Evolutionary conservation across 345 rosid species (phyloP).

Genomic region (Nephelium lappaceum): DNA sequence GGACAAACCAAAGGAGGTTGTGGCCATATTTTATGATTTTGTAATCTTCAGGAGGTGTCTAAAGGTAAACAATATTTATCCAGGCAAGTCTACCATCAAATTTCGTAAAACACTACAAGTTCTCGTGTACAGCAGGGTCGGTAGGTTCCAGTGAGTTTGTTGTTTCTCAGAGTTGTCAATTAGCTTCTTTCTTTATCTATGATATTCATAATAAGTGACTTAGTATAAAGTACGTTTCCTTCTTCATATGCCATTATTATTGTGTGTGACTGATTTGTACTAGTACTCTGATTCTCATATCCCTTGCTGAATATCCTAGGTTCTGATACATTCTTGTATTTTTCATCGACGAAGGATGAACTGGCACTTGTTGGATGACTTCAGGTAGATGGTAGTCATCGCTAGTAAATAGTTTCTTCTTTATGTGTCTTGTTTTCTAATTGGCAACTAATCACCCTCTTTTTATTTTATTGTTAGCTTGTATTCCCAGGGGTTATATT

Average conservation of each 20-base stretch:
- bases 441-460: not conserved
- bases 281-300: not conserved
- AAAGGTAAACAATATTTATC: not conserved
- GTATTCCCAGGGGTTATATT: not conserved
- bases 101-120: not conserved
- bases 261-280: not conserved
- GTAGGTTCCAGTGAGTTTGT: constrained; percentile 4
- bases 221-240: not conserved
- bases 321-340: not conserved
- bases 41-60: not conserved
- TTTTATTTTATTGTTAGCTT: too few relatives aligned
- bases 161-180: constrained; percentile 10
- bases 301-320: not conserved
- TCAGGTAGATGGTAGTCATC: not conserved
- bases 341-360: too few relatives aligned
- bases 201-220: not conserved
- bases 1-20: constrained; percentile 12
- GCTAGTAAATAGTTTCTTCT: not conserved
- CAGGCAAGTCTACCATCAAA: not conserved
- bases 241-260: not conserved
- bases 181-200: not conserved
- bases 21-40: not conserved
- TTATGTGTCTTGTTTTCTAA: not conserved
- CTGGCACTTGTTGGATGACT: not conserved
- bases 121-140: constrained; percentile 9